Evolutionary conservation across 192 early-diverging fungal genomes (phyloP), one percentile per base, ranked within the genome.

Genomic region (Diversispora epigaea): DNA sequence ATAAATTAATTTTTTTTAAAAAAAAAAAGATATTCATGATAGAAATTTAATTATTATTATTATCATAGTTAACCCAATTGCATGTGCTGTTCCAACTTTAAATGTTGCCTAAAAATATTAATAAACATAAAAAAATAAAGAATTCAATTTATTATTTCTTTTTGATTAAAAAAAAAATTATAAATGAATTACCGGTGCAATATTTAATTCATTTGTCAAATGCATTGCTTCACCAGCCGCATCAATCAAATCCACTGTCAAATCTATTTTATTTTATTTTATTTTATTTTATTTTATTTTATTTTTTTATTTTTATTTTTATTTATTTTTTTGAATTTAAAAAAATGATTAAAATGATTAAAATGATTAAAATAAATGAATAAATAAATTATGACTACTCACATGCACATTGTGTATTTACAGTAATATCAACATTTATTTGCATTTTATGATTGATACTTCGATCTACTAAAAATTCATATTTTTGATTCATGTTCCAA

Each of bases 351-450:
- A 32, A 32, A 32, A 32, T 32, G 2, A 32, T 32, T 32, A 32
- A 32, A 32, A 32, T 55, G 39, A 17, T 19, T 15, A n/a, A 71
- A 40, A 50, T 43, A 44, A 40, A 11, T 32, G 21, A 19, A 79
- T 32, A 40, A 32, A n/a, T 49, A 15, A 19, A 19, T 25, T n/a
- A 19, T 11, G 6, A n/a, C 12, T 25, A 49, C 21, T 57, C 4
- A 61, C 43, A 54, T n/a, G 17, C 8, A 78, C 96, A 98, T 4
- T 88, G 87, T 92, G 94, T 97, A 11, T 95, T 93, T 17, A 98
- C 83, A 1, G 91, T 92, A 25, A 97, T 72, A 77, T 93, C 96
- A 47, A 96, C 66, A 79, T 96, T 95, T 44, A 98, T 91, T 77
- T 91, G 89, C 70, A 98, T 73, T 14, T 80, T 68, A 12, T 86